Evolutionary conservation across 2,329 filamentous ascomycete genomes (phyloP), one percentile per base, ranked within the genome.

Genomic region (Nigrospora osmanthi): DNA sequence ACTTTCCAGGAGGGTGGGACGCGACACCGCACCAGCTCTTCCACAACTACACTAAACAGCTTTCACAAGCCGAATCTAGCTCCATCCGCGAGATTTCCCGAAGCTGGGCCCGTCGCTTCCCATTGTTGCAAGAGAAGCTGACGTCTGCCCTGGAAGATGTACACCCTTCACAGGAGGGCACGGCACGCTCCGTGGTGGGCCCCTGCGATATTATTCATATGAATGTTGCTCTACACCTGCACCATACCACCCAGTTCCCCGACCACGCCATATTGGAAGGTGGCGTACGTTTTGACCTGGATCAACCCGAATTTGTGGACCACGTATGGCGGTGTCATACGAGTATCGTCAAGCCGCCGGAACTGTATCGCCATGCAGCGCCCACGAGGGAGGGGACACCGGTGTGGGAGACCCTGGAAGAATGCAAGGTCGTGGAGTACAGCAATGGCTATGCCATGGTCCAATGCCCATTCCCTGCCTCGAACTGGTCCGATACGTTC

Each of bases 321-420:
- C 76, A 80, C 56, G 68, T 68, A 35, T 83, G 80, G 80, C 75
- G 78, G 61, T 80, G 78, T 47, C 63, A 78, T 39, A 83, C 80
- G 11, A 72, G 70, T n/a, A 69, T 84, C 39, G 70, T 72, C 19
- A 74, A 79, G 37, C 80, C 80, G 0, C 59, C 66, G 5, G 78
- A 82, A 61, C 65, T 81, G 41, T 69, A 73, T 54, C 61, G 63
- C 45, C 59, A 57, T 12, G 60, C 62, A 16, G 59, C 64, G 17
- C 69, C 72, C 52, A 53, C 63, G 39, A 35, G 34, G 34, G 16
- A 28, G 23, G 23, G 23, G 23, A 28, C 23, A 35, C 59, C 68
- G 35, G 60, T 67, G 28, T 65, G 66, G 43, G 70, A 77, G 36
- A n/a, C 14, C 16, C 14, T 35, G 5, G 75, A 74, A 50, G 67